Percentiles rank a stretch among this genome's conserved stretches.
Conservation (phyloP, 108 stramenopile genomes). For the Nitzschia sp. region DNA sequence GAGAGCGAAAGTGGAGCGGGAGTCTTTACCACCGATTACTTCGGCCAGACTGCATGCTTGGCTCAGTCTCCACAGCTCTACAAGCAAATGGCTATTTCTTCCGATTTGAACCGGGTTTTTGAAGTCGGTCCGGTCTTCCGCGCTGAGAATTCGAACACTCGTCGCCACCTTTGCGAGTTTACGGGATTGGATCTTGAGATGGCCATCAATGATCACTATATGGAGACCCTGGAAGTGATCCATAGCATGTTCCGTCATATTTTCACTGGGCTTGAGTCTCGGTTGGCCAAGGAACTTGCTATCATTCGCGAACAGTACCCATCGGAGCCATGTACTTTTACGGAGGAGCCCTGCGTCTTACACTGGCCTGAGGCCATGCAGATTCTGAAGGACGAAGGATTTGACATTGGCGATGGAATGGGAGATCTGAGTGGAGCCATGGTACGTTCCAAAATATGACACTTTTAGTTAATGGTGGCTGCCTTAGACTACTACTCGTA, state of each 20-base stretch:
- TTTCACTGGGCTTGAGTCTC: constrained; percentile 88
- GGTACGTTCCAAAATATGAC: constrained; percentile 33
- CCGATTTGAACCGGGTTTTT: constrained; percentile 91
- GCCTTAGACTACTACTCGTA: not conserved
- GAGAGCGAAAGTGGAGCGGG: constrained; percentile 96
- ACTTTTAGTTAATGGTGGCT: not conserved
- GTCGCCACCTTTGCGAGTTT: constrained; percentile 96
- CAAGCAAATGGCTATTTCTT: constrained; percentile 98
- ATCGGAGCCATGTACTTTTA: constrained; percentile 89
- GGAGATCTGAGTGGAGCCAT: constrained; percentile 88
- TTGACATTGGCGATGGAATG: constrained; percentile 88
- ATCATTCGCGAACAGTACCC: constrained; percentile 91
- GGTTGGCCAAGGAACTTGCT: constrained; percentile 76
- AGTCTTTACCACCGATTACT: constrained; percentile 97
- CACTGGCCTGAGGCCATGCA: constrained; percentile 97
- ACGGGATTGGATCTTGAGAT: constrained; percentile 97
- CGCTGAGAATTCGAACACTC: constrained; percentile 94
- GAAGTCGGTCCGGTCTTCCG: constrained; percentile 97
- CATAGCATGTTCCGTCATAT: constrained; percentile 95
- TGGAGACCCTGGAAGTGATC: constrained; percentile 90
- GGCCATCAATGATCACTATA: constrained; percentile 95
- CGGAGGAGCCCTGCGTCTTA: constrained; percentile 93
- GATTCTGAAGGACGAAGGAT: constrained; percentile 71
- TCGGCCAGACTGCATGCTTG: constrained; percentile 92
- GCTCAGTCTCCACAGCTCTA: constrained; percentile 98